Evolutionary conservation across 2,329 filamentous ascomycete genomes (phyloP), one percentile per base, ranked within the genome.

Genomic region (Metarhizium sp.): DNA sequence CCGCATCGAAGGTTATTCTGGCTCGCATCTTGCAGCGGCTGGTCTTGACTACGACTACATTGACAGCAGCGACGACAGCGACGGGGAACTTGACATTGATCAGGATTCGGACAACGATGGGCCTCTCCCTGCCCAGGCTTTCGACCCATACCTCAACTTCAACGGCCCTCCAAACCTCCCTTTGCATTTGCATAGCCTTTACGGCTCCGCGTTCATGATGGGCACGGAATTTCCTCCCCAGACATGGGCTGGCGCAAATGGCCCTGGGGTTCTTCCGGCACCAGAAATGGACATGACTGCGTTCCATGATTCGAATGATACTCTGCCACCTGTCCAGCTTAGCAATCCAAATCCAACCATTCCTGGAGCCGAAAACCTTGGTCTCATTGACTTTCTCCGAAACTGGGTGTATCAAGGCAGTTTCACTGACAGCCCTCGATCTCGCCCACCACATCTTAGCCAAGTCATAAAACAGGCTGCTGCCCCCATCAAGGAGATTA

Each of bases 331-430:
- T 13, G 57, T 65, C 8, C 59, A 62, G 40, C 56, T 67, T 13
- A 70, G 67, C 51, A 68, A 69, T 34, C 66, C 67, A 5, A 71
- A 69, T 47, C 68, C 69, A 45, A 62, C 62, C 30, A 67, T 71
- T 16, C 69, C 80, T 34, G 73, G 73, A 10, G 76, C 77, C 13
- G 71, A 73, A 54, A 84, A 84, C 61, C 68, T 74, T 40, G 73
- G 73, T 48, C 67, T 81, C 32, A 59, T 70, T 34, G 72, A 78
- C 42, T 82, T 83, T 59, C 69, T 84, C 36, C 69, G 72, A 42
- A 63, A 70, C 40, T 84, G 81, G 80, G 69, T 72, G 25, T 65
- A 68, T 52, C 65, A 69, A 42, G 64, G 62, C 43, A 64, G 62
- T 32, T 51, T 64, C 59, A 60, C 59, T 61, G 57, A 61, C 29